A percentile compares a stretch with the other conserved stretches of the same genome.
phyloP scores from a whole-genome alignment of 176 grass and related monocot species.

The Oryza longistaminata region DNA sequence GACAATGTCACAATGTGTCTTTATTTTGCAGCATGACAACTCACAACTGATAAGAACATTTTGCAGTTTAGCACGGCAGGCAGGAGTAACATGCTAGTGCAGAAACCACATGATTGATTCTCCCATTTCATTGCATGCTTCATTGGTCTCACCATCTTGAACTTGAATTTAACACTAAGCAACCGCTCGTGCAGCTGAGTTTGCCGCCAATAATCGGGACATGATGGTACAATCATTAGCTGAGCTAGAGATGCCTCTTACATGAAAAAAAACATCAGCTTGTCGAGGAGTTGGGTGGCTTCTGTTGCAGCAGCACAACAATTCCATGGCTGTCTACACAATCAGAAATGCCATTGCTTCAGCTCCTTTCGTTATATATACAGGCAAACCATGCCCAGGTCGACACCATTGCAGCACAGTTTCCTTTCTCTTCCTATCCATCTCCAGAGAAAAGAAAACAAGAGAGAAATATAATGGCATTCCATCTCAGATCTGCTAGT shows the following conservation, averaged over 20 bases:
- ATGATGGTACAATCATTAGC: background rate
- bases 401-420: conserved; percentile 3
- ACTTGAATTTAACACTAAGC: background rate
- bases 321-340: conserved; percentile 4
- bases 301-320: conserved; percentile 12
- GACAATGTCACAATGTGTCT: background rate
- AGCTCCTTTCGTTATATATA: conserved; percentile 21
- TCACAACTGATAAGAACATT: background rate
- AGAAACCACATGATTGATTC: background rate
- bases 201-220: conserved; percentile 9
- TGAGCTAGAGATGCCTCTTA: conserved; percentile 2
- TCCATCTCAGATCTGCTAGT: conserved; percentile 29
- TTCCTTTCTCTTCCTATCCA: background rate
- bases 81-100: background rate
- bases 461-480: background rate
- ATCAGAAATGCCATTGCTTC: background rate
- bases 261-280: background rate
- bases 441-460: background rate
- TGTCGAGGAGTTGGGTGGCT: conserved; percentile 19
- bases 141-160: background rate
- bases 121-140: background rate
- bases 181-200: conserved; percentile 6
- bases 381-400: background rate
- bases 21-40: background rate
- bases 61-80: background rate